Percentiles rank a stretch among this genome's conserved stretches.
phyloP scores from a whole-genome alignment of 169 alveolate genomes.

The Neospora caninum region DNA sequence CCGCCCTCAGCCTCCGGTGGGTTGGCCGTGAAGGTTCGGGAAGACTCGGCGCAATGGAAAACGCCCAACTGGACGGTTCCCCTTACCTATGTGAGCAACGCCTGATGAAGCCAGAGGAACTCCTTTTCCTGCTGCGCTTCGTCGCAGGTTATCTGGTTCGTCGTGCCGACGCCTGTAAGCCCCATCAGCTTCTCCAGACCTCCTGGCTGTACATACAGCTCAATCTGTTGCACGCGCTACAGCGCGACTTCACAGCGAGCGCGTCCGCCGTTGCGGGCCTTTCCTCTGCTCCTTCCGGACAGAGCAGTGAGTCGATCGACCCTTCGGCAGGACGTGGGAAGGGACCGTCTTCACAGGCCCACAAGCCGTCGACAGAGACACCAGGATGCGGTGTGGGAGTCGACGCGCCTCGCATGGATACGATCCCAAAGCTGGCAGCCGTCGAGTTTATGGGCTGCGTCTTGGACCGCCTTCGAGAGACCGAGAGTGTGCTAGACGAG shows the following conservation, averaged over 20 bases:
- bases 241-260: not conserved
- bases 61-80: not conserved
- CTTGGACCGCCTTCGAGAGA: constrained; percentile 12
- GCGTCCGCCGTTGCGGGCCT: not conserved
- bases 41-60: not conserved
- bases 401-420: no score
- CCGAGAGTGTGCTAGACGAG: not conserved
- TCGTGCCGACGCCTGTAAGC: not conserved
- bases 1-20: not conserved
- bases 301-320: not conserved
- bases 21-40: not conserved
- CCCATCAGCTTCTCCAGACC: constrained; percentile 37
- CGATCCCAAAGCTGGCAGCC: not conserved
- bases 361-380: no score
- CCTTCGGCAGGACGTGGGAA: not conserved
- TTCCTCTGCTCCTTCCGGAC: not conserved
- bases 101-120: constrained; percentile 6
- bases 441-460: constrained; percentile 1
- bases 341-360: not conserved
- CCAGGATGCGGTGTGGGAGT: no score
- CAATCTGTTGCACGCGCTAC: not conserved
- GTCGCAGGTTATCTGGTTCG: not conserved
- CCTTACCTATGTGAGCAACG: not conserved
- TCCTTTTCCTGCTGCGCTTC: not conserved
- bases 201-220: constrained; percentile 44